Evolutionary conservation across 2,329 filamentous ascomycete species (phyloP).

Genomic region (Pestalotiopsis sp.): DNA sequence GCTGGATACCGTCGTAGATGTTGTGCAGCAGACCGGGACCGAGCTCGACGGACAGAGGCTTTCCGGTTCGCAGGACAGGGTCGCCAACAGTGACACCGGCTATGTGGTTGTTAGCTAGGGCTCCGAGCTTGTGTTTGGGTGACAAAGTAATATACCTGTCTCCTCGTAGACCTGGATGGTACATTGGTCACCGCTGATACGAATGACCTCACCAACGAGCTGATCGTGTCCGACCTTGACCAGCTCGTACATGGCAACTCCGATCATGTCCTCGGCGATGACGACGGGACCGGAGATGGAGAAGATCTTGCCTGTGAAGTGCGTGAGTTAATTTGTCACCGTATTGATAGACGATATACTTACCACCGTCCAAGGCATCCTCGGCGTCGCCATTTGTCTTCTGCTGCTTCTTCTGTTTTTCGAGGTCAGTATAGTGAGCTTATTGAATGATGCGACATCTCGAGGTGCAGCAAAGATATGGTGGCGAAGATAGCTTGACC

Average conservation of each 20-base stretch:
- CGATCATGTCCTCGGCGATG: slow-evolving; percentile 96
- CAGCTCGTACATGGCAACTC: slow-evolving; percentile 99
- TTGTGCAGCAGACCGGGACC: slow-evolving; percentile 97
- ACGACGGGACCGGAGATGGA: slow-evolving; percentile 82
- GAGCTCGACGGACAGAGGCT: slow-evolving; percentile 95
- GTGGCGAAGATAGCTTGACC: neutral
- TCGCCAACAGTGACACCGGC: slow-evolving; percentile 96
- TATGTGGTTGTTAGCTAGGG: slow-evolving; percentile 35
- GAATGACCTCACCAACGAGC: slow-evolving; percentile 96
- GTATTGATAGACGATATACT: neutral
- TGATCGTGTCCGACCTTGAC: slow-evolving; percentile 91
- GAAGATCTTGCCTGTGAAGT: slow-evolving; percentile 59
- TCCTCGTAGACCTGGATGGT: slow-evolving; percentile 99
- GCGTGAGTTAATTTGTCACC: slow-evolving; percentile 17
- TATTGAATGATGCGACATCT: neutral
- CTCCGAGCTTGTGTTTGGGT: neutral
- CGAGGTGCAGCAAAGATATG: too few relatives aligned
- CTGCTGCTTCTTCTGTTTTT: slow-evolving; percentile 19
- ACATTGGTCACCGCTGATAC: slow-evolving; percentile 92
- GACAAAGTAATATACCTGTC: slow-evolving; percentile 67
- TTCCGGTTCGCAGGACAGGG: slow-evolving; percentile 86
- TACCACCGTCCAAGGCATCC: slow-evolving; percentile 33
- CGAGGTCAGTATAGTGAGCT: neutral
- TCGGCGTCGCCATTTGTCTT: slow-evolving; percentile 33
- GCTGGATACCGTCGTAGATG: slow-evolving; percentile 99